Evolutionary conservation across 331 rosid species (phyloP), one percentile per base, ranked within the genome.

Genomic region (Malus hybrid): DNA sequence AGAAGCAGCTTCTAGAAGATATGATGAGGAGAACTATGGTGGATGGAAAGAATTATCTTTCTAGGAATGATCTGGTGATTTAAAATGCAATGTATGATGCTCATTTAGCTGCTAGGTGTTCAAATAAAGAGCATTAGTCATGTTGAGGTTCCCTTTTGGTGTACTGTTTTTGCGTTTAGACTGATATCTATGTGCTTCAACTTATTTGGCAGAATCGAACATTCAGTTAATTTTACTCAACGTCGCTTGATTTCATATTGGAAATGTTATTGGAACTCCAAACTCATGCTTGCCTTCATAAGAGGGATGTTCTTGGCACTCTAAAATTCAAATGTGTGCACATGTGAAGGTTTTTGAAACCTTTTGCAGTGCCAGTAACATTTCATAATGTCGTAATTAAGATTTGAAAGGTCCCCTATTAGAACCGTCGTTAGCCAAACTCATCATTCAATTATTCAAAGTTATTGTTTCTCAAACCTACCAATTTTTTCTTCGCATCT

Each of bases 1-100:
- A 30, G 68, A 63, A 30, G 6, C 10, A 61, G n/a, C 66, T 63
- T 15, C 22, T 16, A 28, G 44, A 4, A 20, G 33, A n/a, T 30
- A 30, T 16, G 42, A 12, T 63, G 89, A 83, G n/a, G 84, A 85
- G 53, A 32, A 62, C 70, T 79, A 53, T 30, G 89, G 87, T 58
- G 89, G 87, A 75, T 86, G 86, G 87, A 86, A 86, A 44, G 68
- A 83, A 34, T 86, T 84, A 19, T 8, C 78, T 29, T 72, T 32
- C 24, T 1, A 15, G 44, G 19, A 65, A 14, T 76, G 63, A 75
- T 0, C 15, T 0, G 16, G 42, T 30, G 20, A 3, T 63, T 29
- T 16, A 7, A 9, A 63, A 30, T 63, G 42, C 6, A 30, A 63
- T 30, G 68, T 30, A 29, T 3, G 22, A 63, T 63, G 68, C 39